phyloP scores from a whole-genome alignment of 2,329 filamentous ascomycete genomes.

The Xylaria sp. region DNA sequence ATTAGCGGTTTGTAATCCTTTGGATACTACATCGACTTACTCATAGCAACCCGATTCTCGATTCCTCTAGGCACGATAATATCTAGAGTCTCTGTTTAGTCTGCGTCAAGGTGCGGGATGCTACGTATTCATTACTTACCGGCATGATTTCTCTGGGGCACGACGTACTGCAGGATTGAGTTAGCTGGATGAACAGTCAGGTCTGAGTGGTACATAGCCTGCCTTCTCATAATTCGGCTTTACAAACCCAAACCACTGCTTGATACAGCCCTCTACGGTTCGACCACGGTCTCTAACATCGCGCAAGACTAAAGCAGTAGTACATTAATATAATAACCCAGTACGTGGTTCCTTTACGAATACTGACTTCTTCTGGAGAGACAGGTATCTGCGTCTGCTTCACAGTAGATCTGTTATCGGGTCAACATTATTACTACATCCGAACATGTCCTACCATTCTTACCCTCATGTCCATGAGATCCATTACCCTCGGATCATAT shows the following conservation, averaged over 20 bases:
- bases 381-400: conserved; percentile 94
- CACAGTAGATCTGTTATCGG: conserved; percentile 82
- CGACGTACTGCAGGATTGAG: conserved; percentile 71
- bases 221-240: conserved; percentile 94
- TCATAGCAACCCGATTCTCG: conserved; percentile 92
- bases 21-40: conserved; percentile 54
- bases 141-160: conserved; percentile 88
- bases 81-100: conserved; percentile 59
- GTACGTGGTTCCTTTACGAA: not conserved
- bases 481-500: conserved; percentile 85
- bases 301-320: conserved; percentile 70
- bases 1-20: conserved; percentile 25
- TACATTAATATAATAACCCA: conserved; percentile 19
- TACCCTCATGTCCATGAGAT: conserved; percentile 90
- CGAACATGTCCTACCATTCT: conserved; percentile 4
- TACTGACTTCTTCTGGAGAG: conserved; percentile 83
- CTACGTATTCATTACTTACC: conserved; percentile 58
- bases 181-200: conserved; percentile 32
- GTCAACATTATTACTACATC: conserved; percentile 29
- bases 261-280: conserved; percentile 94
- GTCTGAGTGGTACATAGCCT: conserved; percentile 23
- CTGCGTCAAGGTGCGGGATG: conserved; percentile 29
- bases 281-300: conserved; percentile 90
- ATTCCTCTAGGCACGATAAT: conserved; percentile 95
- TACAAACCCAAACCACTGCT: conserved; percentile 96